Evolutionary conservation across 208 protist genomes (phyloP), one percentile per base, ranked within the genome.

Genomic region (Novymonas esmeraldas): DNA sequence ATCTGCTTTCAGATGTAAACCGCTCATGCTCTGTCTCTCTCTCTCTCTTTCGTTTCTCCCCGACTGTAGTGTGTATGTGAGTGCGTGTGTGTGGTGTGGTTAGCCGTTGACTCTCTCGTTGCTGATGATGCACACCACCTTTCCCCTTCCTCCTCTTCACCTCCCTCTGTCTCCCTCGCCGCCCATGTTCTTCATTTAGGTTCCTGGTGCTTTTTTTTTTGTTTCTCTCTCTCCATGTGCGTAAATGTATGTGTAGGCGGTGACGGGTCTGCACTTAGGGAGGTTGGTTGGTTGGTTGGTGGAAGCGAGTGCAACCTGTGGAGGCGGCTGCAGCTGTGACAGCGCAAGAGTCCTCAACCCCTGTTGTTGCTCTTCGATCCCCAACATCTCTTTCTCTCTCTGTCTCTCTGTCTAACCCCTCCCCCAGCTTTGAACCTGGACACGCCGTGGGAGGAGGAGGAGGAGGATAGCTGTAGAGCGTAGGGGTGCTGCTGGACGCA

Each of bases 151-250:
- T 45, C 39, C 39, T 16, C 39, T 45, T 45, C 39, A 9, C 39
- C 39, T 16, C 39, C 39, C 16, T 45, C 39, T 16, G 11, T 16
- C 39, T 16, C 39, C 39, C 39, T 16, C 39, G 16, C 39, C 11
- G 39, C 16, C 26, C 7, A 55, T 63, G 44, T 57, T 18, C 42
- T 60, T 7, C 22, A 7, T 68, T 41, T 68, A 1, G n/a, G n/a
- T 26, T 22, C n/a, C 45, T 28, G n/a, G 9, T 26, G n/a, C 45
- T 50, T 3, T 46, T 68, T 41, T 64, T 24, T 55, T 56, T 63
- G 16, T 62, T 67, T 56, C 38, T 45, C 64, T 46, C 48, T 38
- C 7, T 41, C n/a, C 22, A 10, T 16, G 13, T 45, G 22, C 39
- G 16, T 16, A 45, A 16, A 45, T 16, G 39, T 45, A 45, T 45